Conservation (phyloP, 306 rosid genomes). For the Quercus glauca region DNA sequence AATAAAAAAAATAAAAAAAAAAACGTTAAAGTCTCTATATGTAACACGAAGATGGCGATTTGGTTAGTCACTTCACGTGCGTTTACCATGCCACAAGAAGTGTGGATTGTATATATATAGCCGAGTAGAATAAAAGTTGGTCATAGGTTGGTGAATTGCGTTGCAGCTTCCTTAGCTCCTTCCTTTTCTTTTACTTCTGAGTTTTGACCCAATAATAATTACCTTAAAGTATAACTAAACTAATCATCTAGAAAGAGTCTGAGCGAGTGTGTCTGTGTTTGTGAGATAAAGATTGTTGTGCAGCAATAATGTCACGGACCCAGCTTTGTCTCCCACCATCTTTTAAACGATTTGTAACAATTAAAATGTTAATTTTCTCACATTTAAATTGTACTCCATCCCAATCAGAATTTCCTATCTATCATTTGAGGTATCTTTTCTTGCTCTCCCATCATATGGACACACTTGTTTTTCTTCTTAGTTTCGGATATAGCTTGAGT, state of each 20-base stretch:
- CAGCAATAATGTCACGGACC: slow-evolving; percentile 26
- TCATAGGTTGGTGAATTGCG: background rate
- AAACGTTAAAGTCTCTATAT: too few relatives aligned
- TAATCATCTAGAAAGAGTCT: background rate
- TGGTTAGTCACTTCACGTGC: slow-evolving; percentile 17
- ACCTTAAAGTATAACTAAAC: background rate
- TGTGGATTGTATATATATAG: background rate
- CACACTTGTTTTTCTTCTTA: background rate
- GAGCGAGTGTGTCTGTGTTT: background rate
- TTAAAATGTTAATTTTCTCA: background rate
- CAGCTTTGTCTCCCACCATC: slow-evolving; percentile 26
- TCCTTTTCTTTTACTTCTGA: background rate
- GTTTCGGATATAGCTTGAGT: background rate
- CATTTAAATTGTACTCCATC: background rate
- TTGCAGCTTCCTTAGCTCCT: slow-evolving; percentile 9
- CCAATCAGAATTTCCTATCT: background rate
- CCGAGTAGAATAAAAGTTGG: background rate
- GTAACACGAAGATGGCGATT: background rate
- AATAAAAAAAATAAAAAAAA: background rate
- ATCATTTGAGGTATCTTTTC: background rate
- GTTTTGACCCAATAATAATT: background rate
- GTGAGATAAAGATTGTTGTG: background rate
- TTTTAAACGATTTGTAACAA: background rate
- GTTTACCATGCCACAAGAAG: background rate
- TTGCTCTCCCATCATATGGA: background rate